phyloP scores from a whole-genome alignment of 2,329 filamentous ascomycete species.

The Fusarium sp. region DNA sequence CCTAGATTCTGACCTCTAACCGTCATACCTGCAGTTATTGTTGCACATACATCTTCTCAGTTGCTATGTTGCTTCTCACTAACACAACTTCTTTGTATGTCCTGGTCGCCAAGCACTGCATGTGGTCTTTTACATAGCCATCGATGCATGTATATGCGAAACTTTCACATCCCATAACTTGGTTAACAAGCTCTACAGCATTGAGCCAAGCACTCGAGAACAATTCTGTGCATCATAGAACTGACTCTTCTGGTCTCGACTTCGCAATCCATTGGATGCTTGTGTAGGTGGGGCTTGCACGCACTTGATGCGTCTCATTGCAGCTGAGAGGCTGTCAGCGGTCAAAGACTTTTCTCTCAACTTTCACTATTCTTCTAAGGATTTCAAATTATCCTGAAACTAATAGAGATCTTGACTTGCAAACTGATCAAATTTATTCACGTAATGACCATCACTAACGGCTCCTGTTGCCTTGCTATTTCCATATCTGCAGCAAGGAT shows the following conservation, averaged over 20 bases:
- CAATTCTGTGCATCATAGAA: neutral
- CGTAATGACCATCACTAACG: neutral
- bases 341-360: neutral
- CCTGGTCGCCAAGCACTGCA: neutral
- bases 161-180: constrained; percentile 3
- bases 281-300: neutral
- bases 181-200: neutral
- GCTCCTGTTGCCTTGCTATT: neutral
- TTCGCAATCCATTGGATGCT: neutral
- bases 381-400: neutral
- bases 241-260: neutral
- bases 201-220: constrained; percentile 1
- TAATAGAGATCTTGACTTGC: neutral
- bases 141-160: neutral
- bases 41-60: neutral
- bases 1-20: neutral
- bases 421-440: neutral
- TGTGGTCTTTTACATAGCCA: constrained; percentile 5
- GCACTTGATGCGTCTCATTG: neutral
- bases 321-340: neutral
- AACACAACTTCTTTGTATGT: constrained; percentile 2
- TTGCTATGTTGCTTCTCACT: neutral
- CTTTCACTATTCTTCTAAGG: neutral
- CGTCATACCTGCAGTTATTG: neutral
- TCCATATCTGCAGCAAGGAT: constrained; percentile 23